phyloP scores from a whole-genome alignment of 23 red algal genomes.

The Gracilaria domingensis region DNA sequence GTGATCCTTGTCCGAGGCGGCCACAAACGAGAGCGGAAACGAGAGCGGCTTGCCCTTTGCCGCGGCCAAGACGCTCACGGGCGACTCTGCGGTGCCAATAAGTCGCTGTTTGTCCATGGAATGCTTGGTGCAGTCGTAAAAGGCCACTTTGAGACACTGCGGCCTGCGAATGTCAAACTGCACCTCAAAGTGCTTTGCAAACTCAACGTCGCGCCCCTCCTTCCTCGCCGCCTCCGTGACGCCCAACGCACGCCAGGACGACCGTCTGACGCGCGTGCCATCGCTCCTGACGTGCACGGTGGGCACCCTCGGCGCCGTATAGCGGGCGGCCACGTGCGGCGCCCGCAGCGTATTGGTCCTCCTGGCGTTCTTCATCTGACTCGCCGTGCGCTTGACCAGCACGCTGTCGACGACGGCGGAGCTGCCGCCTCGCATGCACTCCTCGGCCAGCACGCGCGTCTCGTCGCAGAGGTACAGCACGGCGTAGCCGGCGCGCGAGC shows the following conservation, averaged over 20 bases:
- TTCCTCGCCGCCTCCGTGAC: conserved; percentile 47
- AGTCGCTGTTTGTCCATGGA: conserved; percentile 21
- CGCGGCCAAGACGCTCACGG: neutral
- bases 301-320: neutral
- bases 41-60: conserved; percentile 8
- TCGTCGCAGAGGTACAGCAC: conserved; percentile 46
- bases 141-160: conserved; percentile 40
- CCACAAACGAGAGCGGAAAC: conserved; percentile 34
- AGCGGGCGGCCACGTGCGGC: neutral
- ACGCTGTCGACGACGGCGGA: neutral
- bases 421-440: too few species aligned
- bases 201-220: conserved; percentile 49
- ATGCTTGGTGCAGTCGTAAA: conserved; percentile 32
- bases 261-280: neutral
- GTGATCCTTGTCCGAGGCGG: conserved; percentile 38
- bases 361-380: neutral
- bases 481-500: conserved; percentile 49
- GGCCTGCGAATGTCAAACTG: neutral
- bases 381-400: neutral
- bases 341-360: neutral
- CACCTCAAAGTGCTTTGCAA: conserved; percentile 7
- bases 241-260: conserved; percentile 40
- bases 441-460: neutral
- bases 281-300: neutral
- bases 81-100: conserved; percentile 27